phyloP scores from a whole-genome alignment of 139 green algal species.

The Pedinophyceae sp. region DNA sequence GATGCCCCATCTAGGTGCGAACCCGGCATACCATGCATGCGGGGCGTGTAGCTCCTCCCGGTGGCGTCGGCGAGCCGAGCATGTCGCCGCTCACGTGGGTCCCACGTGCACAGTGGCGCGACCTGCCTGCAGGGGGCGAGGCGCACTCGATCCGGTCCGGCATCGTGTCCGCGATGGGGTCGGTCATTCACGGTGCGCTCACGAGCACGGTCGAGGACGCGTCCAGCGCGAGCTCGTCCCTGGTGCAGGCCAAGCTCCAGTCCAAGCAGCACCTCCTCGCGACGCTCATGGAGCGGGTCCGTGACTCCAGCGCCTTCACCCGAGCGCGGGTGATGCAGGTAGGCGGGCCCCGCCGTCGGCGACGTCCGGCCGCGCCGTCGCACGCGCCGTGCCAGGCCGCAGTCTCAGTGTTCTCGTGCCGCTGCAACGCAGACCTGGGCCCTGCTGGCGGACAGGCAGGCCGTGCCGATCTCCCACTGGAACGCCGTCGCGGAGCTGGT shows the following conservation, averaged over 20 bases:
- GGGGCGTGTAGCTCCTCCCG: too few relatives aligned
- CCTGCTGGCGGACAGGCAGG: constrained; percentile 37
- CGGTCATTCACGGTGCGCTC: constrained; percentile 2
- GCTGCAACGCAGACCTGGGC: too few relatives aligned
- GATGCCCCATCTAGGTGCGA: too few relatives aligned
- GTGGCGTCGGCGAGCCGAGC: constrained; percentile 2
- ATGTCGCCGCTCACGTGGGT: too few relatives aligned
- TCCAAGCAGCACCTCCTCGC: constrained; percentile 62
- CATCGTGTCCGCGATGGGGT: constrained; percentile 43
- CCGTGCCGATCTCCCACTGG: constrained; percentile 24
- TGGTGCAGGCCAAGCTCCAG: constrained; percentile 30
- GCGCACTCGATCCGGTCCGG: constrained; percentile 45
- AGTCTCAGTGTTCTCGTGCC: too few relatives aligned
- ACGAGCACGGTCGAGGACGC: constrained; percentile 7
- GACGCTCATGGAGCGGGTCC: constrained; percentile 21
- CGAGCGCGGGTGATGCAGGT: constrained; percentile 37
- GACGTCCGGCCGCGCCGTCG: too few relatives aligned
- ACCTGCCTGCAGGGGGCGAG: too few relatives aligned
- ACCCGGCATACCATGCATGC: too few relatives aligned
- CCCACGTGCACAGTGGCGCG: too few relatives aligned
- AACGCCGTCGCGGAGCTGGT: constrained; percentile 6
- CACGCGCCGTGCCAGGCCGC: too few relatives aligned
- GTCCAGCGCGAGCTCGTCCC: constrained; percentile 18
- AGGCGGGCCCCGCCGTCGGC: too few relatives aligned
- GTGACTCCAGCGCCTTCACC: constrained; percentile 44